Evolutionary conservation across 2,329 filamentous ascomycete genomes (phyloP).

Genomic region (Xylaria sp.): DNA sequence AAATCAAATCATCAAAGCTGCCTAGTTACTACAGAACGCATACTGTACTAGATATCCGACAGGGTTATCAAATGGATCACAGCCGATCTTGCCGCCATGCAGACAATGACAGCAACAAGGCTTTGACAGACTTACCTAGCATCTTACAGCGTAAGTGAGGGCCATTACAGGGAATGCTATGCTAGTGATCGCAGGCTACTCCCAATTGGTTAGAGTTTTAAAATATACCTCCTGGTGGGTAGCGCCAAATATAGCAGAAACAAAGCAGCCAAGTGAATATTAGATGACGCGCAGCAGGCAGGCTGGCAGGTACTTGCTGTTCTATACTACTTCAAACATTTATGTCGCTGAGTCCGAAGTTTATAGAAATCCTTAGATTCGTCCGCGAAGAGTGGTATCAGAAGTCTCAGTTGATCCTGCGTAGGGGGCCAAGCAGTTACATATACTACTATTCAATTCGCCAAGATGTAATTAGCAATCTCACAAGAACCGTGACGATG

Average conservation of each 20-base stretch:
- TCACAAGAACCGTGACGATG: neutral
- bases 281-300: neutral
- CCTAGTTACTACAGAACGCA: constrained; percentile 1
- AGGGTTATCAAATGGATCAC: neutral
- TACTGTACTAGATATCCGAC: neutral
- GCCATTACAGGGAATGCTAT: neutral
- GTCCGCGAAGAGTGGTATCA: neutral
- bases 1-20: constrained; percentile 11
- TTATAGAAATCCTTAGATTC: neutral
- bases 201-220: too few relatives aligned
- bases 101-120: neutral
- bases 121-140: neutral
- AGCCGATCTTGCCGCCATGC: constrained; percentile 9
- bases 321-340: neutral
- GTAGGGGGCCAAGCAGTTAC: neutral
- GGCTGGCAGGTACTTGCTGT: neutral
- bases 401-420: constrained; percentile 17
- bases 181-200: neutral
- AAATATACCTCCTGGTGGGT: neutral
- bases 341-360: neutral
- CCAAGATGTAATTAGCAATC: constrained; percentile 12
- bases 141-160: neutral
- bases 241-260: neutral
- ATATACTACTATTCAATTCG: neutral
- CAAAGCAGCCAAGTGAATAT: neutral